Base-by-base conservation (phyloP, 164 flowering plant species). In the Berberis vulgaris region DNA sequence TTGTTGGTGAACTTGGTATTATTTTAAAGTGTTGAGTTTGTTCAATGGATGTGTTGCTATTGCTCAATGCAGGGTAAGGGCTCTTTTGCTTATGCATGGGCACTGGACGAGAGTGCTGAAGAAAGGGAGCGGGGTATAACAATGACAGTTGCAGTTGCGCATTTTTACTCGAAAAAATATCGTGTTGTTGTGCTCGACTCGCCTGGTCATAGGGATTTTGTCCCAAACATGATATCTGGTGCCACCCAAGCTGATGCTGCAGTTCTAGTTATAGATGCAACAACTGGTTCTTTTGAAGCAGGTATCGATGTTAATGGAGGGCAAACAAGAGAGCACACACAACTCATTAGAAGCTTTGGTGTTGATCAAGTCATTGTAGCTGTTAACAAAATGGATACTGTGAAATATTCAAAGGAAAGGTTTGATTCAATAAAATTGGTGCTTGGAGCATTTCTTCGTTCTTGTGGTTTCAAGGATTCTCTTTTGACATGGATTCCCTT, bases 211-310 rank as follows among this genome's bases (percentile, higher is more conserved):
- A 87, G 82, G 74, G 99, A 95, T 80, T 95, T 95, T 81, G 96
- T 95, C 49, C 97, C 99, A 68, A 95, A 95, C 74, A 84, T 95
- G 99, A 95, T 95, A 66, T 85, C 96, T 59, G 97, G 99, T 54
- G 97, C 99, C 60, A 81, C 96, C 39, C 97, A 95, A 79, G 97
- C 99, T 72, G 97, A 95, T 88, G 88, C 94, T 65, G 99, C 99
- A 40, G 72, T 91, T 73, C 90, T 95, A 67, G 97, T 95, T 52
- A 73, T 95, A 59, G 99, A 95, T 83, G 96, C 99, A 55, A 87
- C 97, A 11, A 39, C 76, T 67, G 99, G 99, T 60, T 69, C 97
- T 62, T 95, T 87, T 78, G 99, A 95, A 77, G 89, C 84, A 13
- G 99, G 99, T 13, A 78, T 91, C 75, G 96, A 86, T 57, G 69